A percentile compares a stretch with the other conserved stretches of the same genome.
Evolutionary conservation across 495 filamentous ascomycete species (phyloP).

Genomic region (Niebla homalea): DNA sequence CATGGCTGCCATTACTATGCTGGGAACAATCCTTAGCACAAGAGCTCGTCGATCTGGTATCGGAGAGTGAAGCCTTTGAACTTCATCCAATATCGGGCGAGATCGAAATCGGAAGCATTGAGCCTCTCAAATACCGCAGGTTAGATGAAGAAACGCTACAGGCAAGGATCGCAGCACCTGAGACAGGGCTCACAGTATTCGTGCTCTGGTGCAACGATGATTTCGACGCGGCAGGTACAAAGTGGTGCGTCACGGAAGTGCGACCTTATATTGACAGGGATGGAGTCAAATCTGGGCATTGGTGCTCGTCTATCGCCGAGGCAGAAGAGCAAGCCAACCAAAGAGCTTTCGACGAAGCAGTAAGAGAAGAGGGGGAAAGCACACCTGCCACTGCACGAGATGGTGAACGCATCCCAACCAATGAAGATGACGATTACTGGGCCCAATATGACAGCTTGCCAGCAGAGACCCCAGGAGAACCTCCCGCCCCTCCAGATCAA

Average conservation of each 20-base stretch:
- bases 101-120: slow-evolving; percentile 60
- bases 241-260: slow-evolving; percentile 78
- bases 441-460: slow-evolving; percentile 82
- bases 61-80: slow-evolving; percentile 55
- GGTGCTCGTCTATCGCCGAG: slow-evolving; percentile 39
- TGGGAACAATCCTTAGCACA: slow-evolving; percentile 62
- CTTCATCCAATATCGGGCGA: slow-evolving; percentile 89
- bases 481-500: slow-evolving; percentile 28
- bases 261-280: slow-evolving; percentile 38
- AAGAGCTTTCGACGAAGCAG: slow-evolving; percentile 27
- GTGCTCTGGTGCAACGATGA: slow-evolving; percentile 62
- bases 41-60: slow-evolving; percentile 48
- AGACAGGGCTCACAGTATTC: slow-evolving; percentile 41
- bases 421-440: slow-evolving; percentile 87
- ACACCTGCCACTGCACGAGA: slow-evolving; percentile 12
- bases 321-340: slow-evolving; percentile 33
- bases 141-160: slow-evolving; percentile 82
- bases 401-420: slow-evolving; percentile 35
- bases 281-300: slow-evolving; percentile 28
- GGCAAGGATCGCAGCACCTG: slow-evolving; percentile 41
- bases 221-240: slow-evolving; percentile 49
- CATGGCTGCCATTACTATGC: slow-evolving; percentile 83
- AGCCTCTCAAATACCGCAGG: slow-evolving; percentile 51
- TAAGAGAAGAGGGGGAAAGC: slow-evolving; percentile 8
- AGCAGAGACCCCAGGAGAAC: slow-evolving; percentile 58